Evolutionary conservation across 768 basidiomycete species (phyloP).

Genomic region (Russula virescens): DNA sequence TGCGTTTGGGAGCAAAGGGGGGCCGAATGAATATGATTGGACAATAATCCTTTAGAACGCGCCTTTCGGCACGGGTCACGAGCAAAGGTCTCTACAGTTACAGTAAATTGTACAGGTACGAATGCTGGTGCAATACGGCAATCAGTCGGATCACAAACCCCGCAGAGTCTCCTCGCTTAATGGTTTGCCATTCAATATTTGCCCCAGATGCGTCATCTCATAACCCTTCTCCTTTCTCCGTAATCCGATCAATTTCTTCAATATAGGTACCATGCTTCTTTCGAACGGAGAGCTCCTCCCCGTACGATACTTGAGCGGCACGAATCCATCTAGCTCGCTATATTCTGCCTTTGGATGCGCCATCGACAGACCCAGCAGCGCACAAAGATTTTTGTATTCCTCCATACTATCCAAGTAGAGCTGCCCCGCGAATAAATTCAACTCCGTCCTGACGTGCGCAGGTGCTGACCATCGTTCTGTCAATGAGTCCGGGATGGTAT

Average conservation of each 20-base stretch:
- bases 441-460: not conserved
- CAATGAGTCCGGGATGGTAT: not conserved
- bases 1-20: no score
- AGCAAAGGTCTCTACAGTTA: no score
- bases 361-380: constrained; percentile 1
- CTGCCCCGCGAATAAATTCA: constrained; percentile 11
- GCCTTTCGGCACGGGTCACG: no score
- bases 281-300: not conserved
- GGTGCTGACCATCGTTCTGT: not conserved
- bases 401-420: constrained; percentile 10
- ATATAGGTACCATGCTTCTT: not conserved
- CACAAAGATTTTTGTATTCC: constrained; percentile 2
- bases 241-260: not conserved
- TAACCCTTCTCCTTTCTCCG: constrained; percentile 1
- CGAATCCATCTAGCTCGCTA: constrained; percentile 4
- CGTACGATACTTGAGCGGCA: not conserved
- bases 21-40: no score
- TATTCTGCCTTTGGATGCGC: not conserved
- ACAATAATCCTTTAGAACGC: no score
- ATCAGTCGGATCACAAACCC: no score
- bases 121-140: no score
- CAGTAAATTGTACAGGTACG: no score
- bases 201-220: not conserved
- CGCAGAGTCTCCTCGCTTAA: not conserved
- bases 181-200: not conserved